Evolutionary conservation across 2,329 filamentous ascomycete genomes (phyloP).

Genomic region (Pyrenophora tritici-repentis): DNA sequence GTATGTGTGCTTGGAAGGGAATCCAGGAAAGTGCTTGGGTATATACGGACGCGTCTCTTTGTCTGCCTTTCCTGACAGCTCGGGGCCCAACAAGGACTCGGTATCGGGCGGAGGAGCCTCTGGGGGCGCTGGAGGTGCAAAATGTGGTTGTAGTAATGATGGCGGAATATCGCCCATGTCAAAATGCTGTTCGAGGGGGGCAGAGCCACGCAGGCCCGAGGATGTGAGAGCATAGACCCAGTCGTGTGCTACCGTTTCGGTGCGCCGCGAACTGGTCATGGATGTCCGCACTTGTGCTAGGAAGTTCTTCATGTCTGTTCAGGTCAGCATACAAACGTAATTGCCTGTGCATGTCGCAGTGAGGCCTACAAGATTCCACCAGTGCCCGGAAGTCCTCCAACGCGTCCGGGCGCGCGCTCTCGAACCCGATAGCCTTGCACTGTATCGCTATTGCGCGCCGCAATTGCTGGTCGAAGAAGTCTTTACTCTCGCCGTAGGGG

Average conservation of each 20-base stretch:
- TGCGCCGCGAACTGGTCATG: slow-evolving; percentile 62
- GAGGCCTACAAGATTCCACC: slow-evolving; percentile 63
- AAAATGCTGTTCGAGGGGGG: slow-evolving; percentile 49
- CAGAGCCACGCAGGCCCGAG: slow-evolving; percentile 46
- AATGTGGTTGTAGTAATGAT: slow-evolving; percentile 46
- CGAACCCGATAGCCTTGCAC: slow-evolving; percentile 60
- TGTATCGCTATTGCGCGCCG: slow-evolving; percentile 60
- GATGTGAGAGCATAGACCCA: slow-evolving; percentile 60
- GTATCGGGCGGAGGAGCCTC: slow-evolving; percentile 51
- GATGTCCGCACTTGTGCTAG: slow-evolving; percentile 60
- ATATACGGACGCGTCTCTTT: slow-evolving; percentile 59
- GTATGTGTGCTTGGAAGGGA: slow-evolving; percentile 69
- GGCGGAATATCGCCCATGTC: slow-evolving; percentile 47
- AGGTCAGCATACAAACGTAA: slow-evolving; percentile 20
- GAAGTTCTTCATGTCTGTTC: slow-evolving; percentile 60
- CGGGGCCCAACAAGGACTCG: slow-evolving; percentile 57
- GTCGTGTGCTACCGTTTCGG: slow-evolving; percentile 62
- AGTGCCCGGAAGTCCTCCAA: slow-evolving; percentile 61
- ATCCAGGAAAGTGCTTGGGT: slow-evolving; percentile 64
- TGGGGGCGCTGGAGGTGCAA: slow-evolving; percentile 49
- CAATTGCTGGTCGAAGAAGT: slow-evolving; percentile 60
- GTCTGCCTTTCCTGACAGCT: slow-evolving; percentile 55
- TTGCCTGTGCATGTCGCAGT: slow-evolving; percentile 17
- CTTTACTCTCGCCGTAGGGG: slow-evolving; percentile 51
- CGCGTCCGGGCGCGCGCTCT: slow-evolving; percentile 59